Evolutionary conservation across 192 early-diverging fungal species (phyloP).

Genomic region (Dispira parvispora): DNA sequence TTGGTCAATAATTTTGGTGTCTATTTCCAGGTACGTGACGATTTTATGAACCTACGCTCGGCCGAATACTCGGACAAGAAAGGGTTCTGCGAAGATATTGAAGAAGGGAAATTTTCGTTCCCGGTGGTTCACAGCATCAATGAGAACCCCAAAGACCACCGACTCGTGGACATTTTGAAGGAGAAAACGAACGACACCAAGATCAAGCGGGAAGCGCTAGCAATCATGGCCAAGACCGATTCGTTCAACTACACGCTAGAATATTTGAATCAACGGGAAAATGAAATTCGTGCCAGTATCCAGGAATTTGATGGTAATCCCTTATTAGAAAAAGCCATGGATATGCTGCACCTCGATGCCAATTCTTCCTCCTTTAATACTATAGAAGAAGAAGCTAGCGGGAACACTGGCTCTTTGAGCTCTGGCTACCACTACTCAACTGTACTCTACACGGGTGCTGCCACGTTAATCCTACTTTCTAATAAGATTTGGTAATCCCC

Average conservation of each 20-base stretch:
- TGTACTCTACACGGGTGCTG: no score
- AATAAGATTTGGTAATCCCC: no score
- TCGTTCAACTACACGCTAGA: constrained; percentile 68
- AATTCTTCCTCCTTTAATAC: constrained; percentile 16
- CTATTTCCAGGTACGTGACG: constrained; percentile 95
- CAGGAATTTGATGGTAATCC: constrained; percentile 62
- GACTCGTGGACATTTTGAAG: constrained; percentile 74
- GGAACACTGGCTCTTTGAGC: no score
- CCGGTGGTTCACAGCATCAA: constrained; percentile 81
- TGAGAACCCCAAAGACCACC: constrained; percentile 24
- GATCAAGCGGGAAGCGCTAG: constrained; percentile 75
- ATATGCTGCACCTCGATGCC: constrained; percentile 21
- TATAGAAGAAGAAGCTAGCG: no score
- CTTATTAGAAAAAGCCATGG: constrained; percentile 43
- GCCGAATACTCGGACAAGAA: constrained; percentile 83
- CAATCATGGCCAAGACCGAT: constrained; percentile 52
- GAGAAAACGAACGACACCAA: constrained; percentile 67
- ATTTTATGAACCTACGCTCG: constrained; percentile 88
- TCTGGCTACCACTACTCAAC: no score
- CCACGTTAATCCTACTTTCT: no score
- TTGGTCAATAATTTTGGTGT: constrained; percentile 81
- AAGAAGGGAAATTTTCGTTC: constrained; percentile 98
- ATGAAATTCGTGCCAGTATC: constrained; percentile 43
- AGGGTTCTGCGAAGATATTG: constrained; percentile 96
- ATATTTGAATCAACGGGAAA: constrained; percentile 47